These are phyloP conservation scores for Brassica rapa DNA, from an alignment of 345 rosid species.

Conservation along the genomic window DNA sequence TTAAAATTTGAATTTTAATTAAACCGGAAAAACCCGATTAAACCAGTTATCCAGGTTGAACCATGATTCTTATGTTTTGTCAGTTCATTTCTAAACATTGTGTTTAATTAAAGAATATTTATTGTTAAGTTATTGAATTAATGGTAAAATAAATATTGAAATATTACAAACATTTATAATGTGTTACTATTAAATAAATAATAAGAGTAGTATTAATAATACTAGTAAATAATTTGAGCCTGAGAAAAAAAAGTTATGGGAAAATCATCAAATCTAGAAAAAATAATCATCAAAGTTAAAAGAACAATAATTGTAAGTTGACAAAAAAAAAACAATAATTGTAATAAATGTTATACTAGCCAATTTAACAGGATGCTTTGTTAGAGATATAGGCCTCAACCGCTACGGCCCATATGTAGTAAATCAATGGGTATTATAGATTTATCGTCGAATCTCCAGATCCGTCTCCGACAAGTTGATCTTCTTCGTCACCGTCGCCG, in stretches of 20 bases:
- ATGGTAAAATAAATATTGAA: background rate
- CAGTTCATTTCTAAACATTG: too few species aligned
- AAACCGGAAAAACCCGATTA: too few species aligned
- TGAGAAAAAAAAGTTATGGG: background rate
- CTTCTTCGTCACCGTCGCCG: slow-evolving; percentile 24
- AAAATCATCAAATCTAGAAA: background rate
- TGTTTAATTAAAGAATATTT: too few species aligned
- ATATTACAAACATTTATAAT: background rate
- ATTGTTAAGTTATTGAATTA: background rate
- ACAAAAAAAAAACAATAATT: background rate
- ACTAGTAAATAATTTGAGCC: background rate
- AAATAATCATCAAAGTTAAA: background rate
- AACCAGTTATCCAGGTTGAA: too few species aligned
- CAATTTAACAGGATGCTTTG: background rate
- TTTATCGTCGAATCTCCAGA: background rate
- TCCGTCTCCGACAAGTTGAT: background rate
- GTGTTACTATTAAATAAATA: too few species aligned
- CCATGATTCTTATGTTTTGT: too few species aligned
- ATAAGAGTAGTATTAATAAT: too few species aligned
- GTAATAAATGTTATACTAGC: background rate
- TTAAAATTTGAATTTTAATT: too few species aligned
- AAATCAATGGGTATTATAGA: background rate
- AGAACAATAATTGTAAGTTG: background rate
- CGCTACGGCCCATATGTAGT: background rate
- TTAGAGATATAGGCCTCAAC: background rate